phyloP scores from a whole-genome alignment of 495 filamentous ascomycete species.

The Neurospora tetraspora region DNA sequence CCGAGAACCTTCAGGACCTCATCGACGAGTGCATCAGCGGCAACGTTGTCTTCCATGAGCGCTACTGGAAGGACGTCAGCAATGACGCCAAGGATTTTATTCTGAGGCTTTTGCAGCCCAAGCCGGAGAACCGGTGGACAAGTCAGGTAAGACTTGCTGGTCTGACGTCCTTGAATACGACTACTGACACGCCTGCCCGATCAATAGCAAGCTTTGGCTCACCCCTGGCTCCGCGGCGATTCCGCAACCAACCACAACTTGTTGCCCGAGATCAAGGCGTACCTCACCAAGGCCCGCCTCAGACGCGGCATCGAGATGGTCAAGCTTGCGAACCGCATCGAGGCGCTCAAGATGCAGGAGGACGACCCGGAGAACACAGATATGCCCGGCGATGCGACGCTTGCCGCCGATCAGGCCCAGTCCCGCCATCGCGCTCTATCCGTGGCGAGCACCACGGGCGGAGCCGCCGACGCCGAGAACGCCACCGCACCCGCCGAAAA shows the following conservation, averaged over 20 bases:
- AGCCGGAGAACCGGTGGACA: slow-evolving; percentile 65
- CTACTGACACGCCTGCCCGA: not conserved
- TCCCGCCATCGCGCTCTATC: slow-evolving; percentile 15
- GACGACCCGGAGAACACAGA: slow-evolving; percentile 63
- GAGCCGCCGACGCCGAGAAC: slow-evolving; percentile 15
- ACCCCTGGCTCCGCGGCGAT: slow-evolving; percentile 85
- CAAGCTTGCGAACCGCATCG: slow-evolving; percentile 94
- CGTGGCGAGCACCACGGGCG: slow-evolving; percentile 8
- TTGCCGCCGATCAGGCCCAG: slow-evolving; percentile 54
- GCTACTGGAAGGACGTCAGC: slow-evolving; percentile 98
- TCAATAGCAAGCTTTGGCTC: slow-evolving; percentile 61
- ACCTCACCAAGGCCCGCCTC: slow-evolving; percentile 83
- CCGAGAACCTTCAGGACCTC: slow-evolving; percentile 83
- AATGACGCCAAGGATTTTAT: slow-evolving; percentile 96
- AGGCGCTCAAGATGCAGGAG: slow-evolving; percentile 90
- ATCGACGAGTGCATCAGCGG: slow-evolving; percentile 89
- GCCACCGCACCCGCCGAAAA: slow-evolving; percentile 37
- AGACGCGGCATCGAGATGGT: slow-evolving; percentile 92
- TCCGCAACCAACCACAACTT: slow-evolving; percentile 90
- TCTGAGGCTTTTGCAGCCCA: slow-evolving; percentile 63
- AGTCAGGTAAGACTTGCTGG: slow-evolving; percentile 50
- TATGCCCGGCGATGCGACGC: slow-evolving; percentile 51
- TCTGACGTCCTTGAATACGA: slow-evolving; percentile 1
- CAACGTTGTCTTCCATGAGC: slow-evolving; percentile 92
- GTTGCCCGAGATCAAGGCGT: slow-evolving; percentile 92